Conservation (phyloP, 2,329 filamentous ascomycete species). For the Paecilomyces formosus region DNA sequence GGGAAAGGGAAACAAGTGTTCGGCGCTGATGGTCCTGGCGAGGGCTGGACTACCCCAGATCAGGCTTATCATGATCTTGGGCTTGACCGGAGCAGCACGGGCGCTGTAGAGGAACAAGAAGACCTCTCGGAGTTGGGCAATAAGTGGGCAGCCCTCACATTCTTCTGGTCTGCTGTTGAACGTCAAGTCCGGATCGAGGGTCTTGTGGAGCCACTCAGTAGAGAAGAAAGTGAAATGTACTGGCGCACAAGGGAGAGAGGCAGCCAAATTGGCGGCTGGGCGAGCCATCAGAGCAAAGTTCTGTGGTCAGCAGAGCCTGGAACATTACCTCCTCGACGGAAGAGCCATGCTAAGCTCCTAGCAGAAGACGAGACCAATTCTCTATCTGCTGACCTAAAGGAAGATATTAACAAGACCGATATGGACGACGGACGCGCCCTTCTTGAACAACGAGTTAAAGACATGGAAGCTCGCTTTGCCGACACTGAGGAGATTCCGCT, state of each 20-base stretch:
- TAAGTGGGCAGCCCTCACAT: slow-evolving; percentile 72
- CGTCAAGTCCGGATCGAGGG: slow-evolving; percentile 90
- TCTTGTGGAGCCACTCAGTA: slow-evolving; percentile 54
- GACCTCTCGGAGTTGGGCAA: slow-evolving; percentile 43
- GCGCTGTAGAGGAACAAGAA: slow-evolving; percentile 12
- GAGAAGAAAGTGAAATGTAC: slow-evolving; percentile 64
- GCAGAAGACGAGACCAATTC: slow-evolving; percentile 5
- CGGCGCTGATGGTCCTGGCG: slow-evolving; percentile 11
- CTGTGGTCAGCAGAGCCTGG: slow-evolving; percentile 40
- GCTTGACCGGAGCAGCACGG: slow-evolving; percentile 38
- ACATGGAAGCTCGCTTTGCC: slow-evolving; percentile 68
- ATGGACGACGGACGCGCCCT: slow-evolving; percentile 62
- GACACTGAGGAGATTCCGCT: slow-evolving; percentile 75
- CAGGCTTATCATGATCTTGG: neutral
- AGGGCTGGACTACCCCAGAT: slow-evolving; percentile 8
- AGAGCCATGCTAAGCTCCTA: slow-evolving; percentile 15
- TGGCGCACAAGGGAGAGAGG: slow-evolving; percentile 65
- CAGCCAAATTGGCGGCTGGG: slow-evolving; percentile 84
- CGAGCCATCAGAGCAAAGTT: slow-evolving; percentile 78
- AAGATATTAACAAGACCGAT: slow-evolving; percentile 24
- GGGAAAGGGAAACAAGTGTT: slow-evolving; percentile 37
- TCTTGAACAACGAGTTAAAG: slow-evolving; percentile 69
- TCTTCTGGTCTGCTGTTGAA: slow-evolving; percentile 83
- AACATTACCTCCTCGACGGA: slow-evolving; percentile 16
- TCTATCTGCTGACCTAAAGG: slow-evolving; percentile 13